Evolutionary conservation across 2,329 filamentous ascomycete genomes (phyloP), one percentile per base, ranked within the genome.

Genomic region (Exophiala sp.): DNA sequence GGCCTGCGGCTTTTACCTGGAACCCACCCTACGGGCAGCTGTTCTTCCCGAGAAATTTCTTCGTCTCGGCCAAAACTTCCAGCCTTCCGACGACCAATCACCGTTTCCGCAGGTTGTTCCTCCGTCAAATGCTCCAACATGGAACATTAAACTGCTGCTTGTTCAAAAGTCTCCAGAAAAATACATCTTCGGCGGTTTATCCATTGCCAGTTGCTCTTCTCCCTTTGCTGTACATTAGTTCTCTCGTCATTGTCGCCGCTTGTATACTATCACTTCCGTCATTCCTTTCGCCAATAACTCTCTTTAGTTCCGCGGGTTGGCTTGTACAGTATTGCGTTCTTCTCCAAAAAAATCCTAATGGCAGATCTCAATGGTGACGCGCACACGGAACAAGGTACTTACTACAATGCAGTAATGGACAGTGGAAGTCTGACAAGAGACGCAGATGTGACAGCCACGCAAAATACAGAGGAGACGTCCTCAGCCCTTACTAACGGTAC

Each of bases 361-460:
- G 58, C 54, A 47, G 41, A 58, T 32, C 48, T 54, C 48, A 62
- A 60, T 60, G 58, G 62, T 61, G 63, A 62, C 58, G 63, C 61
- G 58, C 58, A 61, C 39, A 55, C 46, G 46, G 38, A 50, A 16
- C 50, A 58, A 57, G 60, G 63, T 64, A 46, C 32, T 38, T 18
- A 45, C n/a, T 45, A 24, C 35, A 10, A 35, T 29, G 29, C 39
- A 33, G 24, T 33, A 24, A 7, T 18, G 3, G 10, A 12, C n/a
- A 38, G 2, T 18, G 16, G 7, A 8, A 12, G 16, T 46, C 47
- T 59, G 32, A 60, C 54, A 2, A 18, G 20, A 12, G 11, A 21
- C 18, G 33, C 51, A 61, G 54, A 57, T 55, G 54, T 52, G 49
- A 52, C 42, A 46, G 39, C 47, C 35, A 39, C 47, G 29, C 35